Evolutionary conservation across 306 rosid species (phyloP).

Genomic region (Trifolium repens): DNA sequence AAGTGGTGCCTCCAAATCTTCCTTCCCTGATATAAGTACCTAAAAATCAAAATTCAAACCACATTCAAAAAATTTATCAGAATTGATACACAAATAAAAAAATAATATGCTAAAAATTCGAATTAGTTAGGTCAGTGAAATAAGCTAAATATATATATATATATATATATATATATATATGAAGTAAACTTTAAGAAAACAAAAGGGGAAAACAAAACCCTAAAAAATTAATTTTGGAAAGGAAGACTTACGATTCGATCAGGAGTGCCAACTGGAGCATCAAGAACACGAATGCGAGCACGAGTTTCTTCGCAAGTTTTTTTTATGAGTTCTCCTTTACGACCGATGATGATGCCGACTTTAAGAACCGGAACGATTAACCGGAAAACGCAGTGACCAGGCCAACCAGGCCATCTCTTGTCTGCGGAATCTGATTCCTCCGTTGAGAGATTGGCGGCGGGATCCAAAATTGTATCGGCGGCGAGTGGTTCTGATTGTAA

Average conservation of each 20-base stretch:
- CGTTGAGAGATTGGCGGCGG: not conserved
- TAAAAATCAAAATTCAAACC: slow-evolving; percentile 39
- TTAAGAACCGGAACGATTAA: slow-evolving; percentile 83
- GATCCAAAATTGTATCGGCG: not conserved
- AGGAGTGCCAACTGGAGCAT: slow-evolving; percentile 77
- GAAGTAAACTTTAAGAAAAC: not conserved
- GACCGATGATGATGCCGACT: slow-evolving; percentile 94
- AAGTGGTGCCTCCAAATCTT: slow-evolving; percentile 72
- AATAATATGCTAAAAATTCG: not conserved
- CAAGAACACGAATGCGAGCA: slow-evolving; percentile 94
- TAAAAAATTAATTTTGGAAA: slow-evolving; percentile 27
- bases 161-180: not conserved
- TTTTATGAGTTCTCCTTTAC: slow-evolving; percentile 93
- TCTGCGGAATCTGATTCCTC: slow-evolving; percentile 42
- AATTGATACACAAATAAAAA: slow-evolving; percentile 10
- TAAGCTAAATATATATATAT: not conserved
- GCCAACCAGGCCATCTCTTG: slow-evolving; percentile 96
- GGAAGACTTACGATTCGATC: slow-evolving; percentile 82
- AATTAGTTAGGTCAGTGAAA: slow-evolving; percentile 7
- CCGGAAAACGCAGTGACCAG: slow-evolving; percentile 88
- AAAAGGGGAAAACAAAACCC: slow-evolving; percentile 31
- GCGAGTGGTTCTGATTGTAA: slow-evolving; percentile 1
- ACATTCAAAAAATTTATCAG: not conserved
- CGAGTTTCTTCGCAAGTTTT: slow-evolving; percentile 93
- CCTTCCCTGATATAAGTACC: slow-evolving; percentile 94